Evolutionary conservation across 2,329 filamentous ascomycete genomes (phyloP), one percentile per base, ranked within the genome.

Genomic region (Nothophoma quercina): DNA sequence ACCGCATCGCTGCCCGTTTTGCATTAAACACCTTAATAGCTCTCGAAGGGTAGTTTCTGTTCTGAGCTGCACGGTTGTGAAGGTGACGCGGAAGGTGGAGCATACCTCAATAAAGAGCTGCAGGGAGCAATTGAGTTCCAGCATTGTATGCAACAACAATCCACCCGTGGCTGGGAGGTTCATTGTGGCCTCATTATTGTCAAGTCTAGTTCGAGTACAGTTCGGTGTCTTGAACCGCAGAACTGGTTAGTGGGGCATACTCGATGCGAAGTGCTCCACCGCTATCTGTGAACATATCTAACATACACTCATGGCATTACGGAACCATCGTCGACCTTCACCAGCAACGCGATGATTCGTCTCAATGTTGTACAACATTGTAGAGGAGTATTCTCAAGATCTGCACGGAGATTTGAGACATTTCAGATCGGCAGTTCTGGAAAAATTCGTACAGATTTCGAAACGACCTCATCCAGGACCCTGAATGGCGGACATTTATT

Each of bases 251-350:
- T 44, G 50, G 50, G 50, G 25, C 43, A 21, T 5, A 32, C 26
- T 29, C 32, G 28, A 34, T 33, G 30, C 36, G 28, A 33, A 39
- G 21, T 47, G 42, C 50, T 53, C 50, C 50, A 53, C 43, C 38
- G 38, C 50, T 53, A 53, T 53, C 50, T 42, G 19, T 26, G 22
- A 39, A 53, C 23, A 34, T 35, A n/a, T 25, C 32, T 28, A 42
- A 33, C 32, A 33, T 7, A 39, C 28, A 43, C 50, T 52, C 43
- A 53, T 53, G n/a, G 38, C 29, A 48, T 53, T 53, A 53, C 50
- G 50, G 42, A 36, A 53, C 32, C 13, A n/a, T 43, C 21, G 21
- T 21, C n/a, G 16, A 18, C 22, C 28, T 41, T 32, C 18, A 38
- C 18, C 32, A 28, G 7, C 43, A 43, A 21, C 13, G 16, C 28